Percentiles rank a stretch among this genome's conserved stretches.
Evolutionary conservation across 108 stramenopile species (phyloP).

Genomic region (Cyclostephanos tholiformis): DNA sequence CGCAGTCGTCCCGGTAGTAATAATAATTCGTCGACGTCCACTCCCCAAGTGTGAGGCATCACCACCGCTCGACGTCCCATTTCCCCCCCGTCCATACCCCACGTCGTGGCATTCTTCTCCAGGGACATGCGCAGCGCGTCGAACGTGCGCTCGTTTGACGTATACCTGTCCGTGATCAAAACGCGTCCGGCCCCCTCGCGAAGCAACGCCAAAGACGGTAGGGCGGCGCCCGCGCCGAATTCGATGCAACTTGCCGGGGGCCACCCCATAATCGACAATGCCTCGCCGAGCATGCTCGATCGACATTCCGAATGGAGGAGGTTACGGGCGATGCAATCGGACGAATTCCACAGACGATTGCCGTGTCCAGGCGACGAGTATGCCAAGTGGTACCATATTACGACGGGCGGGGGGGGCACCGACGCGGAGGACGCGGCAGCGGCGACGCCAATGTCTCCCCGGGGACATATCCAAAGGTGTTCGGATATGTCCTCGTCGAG

Average conservation of each 20-base stretch:
- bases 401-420: background rate
- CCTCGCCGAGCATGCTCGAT: background rate
- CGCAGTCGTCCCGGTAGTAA: background rate
- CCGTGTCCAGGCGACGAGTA: background rate
- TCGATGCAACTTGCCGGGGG: constrained; percentile 12
- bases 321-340: background rate
- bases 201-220: constrained; percentile 14
- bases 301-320: background rate
- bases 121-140: constrained; percentile 19
- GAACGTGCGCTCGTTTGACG: constrained; percentile 20
- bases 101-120: background rate
- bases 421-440: background rate
- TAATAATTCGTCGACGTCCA: constrained; percentile 10
- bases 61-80: background rate
- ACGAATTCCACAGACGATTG: background rate
- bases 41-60: constrained; percentile 18
- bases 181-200: constrained; percentile 8
- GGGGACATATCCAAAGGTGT: background rate
- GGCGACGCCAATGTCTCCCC: background rate
- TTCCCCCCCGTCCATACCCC: background rate
- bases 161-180: constrained; percentile 11
- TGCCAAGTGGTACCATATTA: background rate
- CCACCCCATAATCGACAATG: too few species aligned
- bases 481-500: background rate
- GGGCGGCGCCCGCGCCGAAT: constrained; percentile 30